These are phyloP conservation scores for Salix koriyanagi DNA, from an alignment of 345 rosid species.

Conservation along the genomic window DNA sequence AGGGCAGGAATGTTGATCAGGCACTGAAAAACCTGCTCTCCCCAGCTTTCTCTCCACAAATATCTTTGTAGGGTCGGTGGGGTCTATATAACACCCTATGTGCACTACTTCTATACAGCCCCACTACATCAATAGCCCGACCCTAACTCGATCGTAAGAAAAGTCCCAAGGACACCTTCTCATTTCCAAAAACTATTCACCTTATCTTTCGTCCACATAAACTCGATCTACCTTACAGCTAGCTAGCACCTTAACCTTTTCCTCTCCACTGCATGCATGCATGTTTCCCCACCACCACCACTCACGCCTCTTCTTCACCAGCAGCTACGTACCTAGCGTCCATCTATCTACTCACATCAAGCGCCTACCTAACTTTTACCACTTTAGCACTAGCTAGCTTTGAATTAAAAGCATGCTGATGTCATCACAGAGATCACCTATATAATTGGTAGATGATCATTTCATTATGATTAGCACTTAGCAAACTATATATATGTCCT, in stretches of 20 bases:
- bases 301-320: conserved; percentile 6
- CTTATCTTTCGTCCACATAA: conserved; percentile 13
- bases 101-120: conserved; percentile 26
- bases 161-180: conserved; percentile 11
- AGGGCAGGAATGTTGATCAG: background rate
- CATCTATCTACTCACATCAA: conserved; percentile 20
- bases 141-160: background rate
- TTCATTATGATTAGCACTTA: background rate
- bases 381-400: background rate
- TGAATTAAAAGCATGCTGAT: background rate
- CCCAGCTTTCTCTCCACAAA: background rate
- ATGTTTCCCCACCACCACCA: background rate
- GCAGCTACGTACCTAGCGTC: background rate
- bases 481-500: background rate
- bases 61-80: conserved; percentile 23
- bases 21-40: background rate
- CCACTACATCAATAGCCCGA: conserved; percentile 22
- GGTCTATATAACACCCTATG: conserved; percentile 34
- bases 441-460: background rate
- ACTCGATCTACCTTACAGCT: conserved; percentile 25
- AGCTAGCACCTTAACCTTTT: conserved; percentile 29
- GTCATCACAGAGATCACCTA: background rate
- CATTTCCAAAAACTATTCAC: conserved; percentile 16
- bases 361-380: conserved; percentile 9
- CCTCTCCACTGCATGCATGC: background rate